phyloP scores from a whole-genome alignment of 2,329 filamentous ascomycete species.

The Pseudogymnoascus sp. region DNA sequence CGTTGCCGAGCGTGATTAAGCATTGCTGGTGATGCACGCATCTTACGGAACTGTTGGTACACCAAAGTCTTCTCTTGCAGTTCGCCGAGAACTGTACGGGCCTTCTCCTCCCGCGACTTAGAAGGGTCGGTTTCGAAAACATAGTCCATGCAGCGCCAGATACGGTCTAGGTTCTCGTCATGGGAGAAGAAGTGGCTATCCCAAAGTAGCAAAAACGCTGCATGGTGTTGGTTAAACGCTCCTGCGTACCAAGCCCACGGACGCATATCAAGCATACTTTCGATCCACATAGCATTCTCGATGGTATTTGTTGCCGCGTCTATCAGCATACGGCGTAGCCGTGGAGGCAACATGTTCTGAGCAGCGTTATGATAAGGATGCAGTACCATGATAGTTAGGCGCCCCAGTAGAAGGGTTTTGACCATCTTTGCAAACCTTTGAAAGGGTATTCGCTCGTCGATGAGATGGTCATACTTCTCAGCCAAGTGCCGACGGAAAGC shows the following conservation, averaged over 20 bases:
- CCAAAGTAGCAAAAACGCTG: conserved; percentile 59
- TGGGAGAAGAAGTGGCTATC: conserved; percentile 49
- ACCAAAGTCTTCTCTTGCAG: conserved; percentile 53
- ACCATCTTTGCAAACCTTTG: conserved; percentile 58
- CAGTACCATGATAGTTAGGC: conserved; percentile 59
- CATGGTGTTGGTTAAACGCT: conserved; percentile 66
- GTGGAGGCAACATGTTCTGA: conserved; percentile 46
- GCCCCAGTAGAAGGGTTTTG: conserved; percentile 55
- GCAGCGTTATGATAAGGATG: conserved; percentile 53
- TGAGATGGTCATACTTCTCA: conserved; percentile 56
- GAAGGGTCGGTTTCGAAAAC: conserved; percentile 56
- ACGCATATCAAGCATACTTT: conserved; percentile 43
- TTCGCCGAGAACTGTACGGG: conserved; percentile 52
- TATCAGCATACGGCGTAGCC: conserved; percentile 57
- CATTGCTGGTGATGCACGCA: conserved; percentile 41
- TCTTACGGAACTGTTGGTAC: conserved; percentile 52
- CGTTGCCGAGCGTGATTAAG: conserved; percentile 24
- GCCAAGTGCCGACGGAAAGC: conserved; percentile 58
- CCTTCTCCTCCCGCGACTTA: conserved; percentile 49
- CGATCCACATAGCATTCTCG: conserved; percentile 48
- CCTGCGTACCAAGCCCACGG: conserved; percentile 65
- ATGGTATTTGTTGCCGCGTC: conserved; percentile 49
- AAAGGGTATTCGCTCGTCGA: conserved; percentile 52
- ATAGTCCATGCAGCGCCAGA: conserved; percentile 66
- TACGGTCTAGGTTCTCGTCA: conserved; percentile 52